Evolutionary conservation across 2,329 filamentous ascomycete genomes (phyloP), one percentile per base, ranked within the genome.

Genomic region (Sclerotinia spermophila): DNA sequence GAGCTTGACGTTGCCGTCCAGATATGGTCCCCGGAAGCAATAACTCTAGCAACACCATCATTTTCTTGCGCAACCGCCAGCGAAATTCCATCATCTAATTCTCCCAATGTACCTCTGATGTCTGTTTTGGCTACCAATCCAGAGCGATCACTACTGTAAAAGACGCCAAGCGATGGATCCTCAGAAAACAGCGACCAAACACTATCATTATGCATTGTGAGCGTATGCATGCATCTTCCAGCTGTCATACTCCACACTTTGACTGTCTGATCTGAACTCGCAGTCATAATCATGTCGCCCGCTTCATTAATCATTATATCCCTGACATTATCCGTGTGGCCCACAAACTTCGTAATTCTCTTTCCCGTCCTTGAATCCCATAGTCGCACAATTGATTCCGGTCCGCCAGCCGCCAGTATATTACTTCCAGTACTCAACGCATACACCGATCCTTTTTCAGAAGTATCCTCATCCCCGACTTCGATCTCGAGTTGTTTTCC

Each of bases 151-250:
- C 91, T 92, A 70, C 95, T 98, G 82, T 98, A 98, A 81, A 99
- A 98, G 42, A 97, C 87, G 15, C 91, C 90, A 5, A 99, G 86
- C 71, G 91, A 87, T 0, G 94, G 94, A 76, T 97, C 89, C 68
- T 95, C 90, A 0, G 96, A 97, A 81, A 92, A 97, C 33, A 99
- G 85, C 1, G 93, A 96, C 96, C 96, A 99, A 33, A 99, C 93
- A 79, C 94, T 97, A 79, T 97, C 94, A 79, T 97, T 97, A 82
- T 99, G 96, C 96, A 99, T 99, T 69, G 94, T 97, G 76, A 99
- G 87, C 0, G 96, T 99, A 81, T 97, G 93, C 91, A 98, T 95
- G 84, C 96, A 99, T 76, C 96, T 87, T 69, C 96, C 96, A 33
- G 94, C 95, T 17, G 92, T 96, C 76, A 98, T 90, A 75, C 94